phyloP scores from a whole-genome alignment of 805 yeast genomes.

The Myxozyma monticola region DNA sequence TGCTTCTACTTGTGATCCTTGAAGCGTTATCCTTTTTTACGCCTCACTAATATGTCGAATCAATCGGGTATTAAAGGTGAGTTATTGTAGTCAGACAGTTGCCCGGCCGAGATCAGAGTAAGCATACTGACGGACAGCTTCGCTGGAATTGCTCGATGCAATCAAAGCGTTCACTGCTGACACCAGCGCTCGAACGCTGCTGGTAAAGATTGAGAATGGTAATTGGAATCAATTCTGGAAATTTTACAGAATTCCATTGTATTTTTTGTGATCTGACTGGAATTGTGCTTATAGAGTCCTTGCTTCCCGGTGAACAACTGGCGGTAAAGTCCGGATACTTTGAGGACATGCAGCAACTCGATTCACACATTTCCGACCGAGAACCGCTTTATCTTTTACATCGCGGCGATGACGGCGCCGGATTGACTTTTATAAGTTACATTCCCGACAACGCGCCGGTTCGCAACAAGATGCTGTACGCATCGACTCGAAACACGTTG shows the following conservation, averaged over 20 bases:
- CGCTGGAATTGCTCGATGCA: constrained; percentile 46
- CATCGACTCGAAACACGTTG: constrained; percentile 80
- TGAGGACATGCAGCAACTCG: constrained; percentile 43
- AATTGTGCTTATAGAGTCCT: constrained; percentile 20
- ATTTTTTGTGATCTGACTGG: too few relatives aligned
- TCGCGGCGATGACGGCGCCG: constrained; percentile 32
- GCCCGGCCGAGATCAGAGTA: too few relatives aligned
- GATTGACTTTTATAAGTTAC: constrained; percentile 68
- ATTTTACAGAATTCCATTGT: too few relatives aligned
- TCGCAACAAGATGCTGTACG: constrained; percentile 87
- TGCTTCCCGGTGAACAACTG: constrained; percentile 41
- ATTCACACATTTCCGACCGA: constrained; percentile 38
- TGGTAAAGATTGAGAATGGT: constrained; percentile 43
- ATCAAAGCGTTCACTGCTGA: constrained; percentile 46
- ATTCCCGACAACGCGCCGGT: constrained; percentile 87
- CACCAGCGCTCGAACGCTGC: constrained; percentile 41
- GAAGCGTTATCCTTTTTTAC: too few relatives aligned
- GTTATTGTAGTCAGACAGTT: too few relatives aligned
- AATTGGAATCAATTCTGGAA: background rate
- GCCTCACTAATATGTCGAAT: constrained; percentile 69
- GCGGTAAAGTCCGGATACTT: constrained; percentile 37
- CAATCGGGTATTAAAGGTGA: constrained; percentile 60
- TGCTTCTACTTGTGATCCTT: too few relatives aligned
- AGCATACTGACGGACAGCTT: constrained; percentile 33
- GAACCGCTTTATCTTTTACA: constrained; percentile 56